Conservation (phyloP, 805 yeast species). For the Nakazawaea laoshanensis region DNA sequence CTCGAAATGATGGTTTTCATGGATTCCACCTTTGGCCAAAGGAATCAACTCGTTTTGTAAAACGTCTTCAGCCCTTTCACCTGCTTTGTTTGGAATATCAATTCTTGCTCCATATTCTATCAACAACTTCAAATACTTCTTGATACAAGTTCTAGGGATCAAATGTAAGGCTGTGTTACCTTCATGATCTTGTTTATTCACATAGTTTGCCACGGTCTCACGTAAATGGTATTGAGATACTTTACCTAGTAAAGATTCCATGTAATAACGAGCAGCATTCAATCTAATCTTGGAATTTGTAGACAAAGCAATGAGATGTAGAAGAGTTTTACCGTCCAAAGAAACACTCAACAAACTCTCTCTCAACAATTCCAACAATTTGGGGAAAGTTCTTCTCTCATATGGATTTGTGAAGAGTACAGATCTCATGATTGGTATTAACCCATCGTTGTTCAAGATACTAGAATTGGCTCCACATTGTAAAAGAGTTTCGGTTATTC, state of each 20-base stretch:
- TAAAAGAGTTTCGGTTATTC: slow-evolving; percentile 67
- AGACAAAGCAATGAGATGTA: slow-evolving; percentile 78
- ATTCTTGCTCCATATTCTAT: slow-evolving; percentile 44
- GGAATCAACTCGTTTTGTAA: slow-evolving; percentile 17
- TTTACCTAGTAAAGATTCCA: slow-evolving; percentile 68
- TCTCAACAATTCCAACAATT: slow-evolving; percentile 65
- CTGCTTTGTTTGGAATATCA: slow-evolving; percentile 40
- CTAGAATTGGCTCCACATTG: slow-evolving; percentile 67
- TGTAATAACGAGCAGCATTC: slow-evolving; percentile 77
- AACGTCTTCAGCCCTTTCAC: slow-evolving; percentile 31
- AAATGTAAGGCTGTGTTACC: slow-evolving; percentile 52
- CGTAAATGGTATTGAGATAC: slow-evolving; percentile 56
- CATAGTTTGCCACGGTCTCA: slow-evolving; percentile 49
- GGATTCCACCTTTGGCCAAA: neutral
- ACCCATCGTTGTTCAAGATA: slow-evolving; percentile 59
- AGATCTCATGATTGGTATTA: slow-evolving; percentile 80
- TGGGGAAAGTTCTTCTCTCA: slow-evolving; percentile 72
- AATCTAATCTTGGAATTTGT: slow-evolving; percentile 59
- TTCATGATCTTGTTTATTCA: slow-evolving; percentile 47
- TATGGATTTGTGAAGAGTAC: slow-evolving; percentile 84
- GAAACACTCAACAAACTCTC: slow-evolving; percentile 77
- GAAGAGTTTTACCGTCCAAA: slow-evolving; percentile 60
- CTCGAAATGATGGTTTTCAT: slow-evolving; percentile 7
- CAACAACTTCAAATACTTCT: slow-evolving; percentile 34
- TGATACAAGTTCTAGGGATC: slow-evolving; percentile 35